Conservation (phyloP, 371 early-diverging fungal species). For the Globomyces sp. region DNA sequence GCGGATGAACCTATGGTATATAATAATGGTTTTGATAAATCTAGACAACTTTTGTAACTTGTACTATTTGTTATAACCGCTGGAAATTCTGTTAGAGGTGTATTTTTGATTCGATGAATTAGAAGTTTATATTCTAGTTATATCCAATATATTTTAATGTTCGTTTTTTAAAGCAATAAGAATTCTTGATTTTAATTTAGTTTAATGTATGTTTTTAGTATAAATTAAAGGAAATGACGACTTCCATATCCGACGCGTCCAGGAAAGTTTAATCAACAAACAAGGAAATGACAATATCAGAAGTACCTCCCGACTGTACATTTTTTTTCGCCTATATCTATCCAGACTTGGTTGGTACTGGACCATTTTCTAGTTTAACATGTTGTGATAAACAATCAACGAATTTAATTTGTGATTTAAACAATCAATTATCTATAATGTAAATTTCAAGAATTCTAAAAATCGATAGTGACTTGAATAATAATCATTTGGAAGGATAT, state of each 20-base stretch:
- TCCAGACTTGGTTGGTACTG: no score
- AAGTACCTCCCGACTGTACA: no score
- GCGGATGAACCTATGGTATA: constrained; percentile 97
- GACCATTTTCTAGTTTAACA: no score
- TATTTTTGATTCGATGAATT: background rate
- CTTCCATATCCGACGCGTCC: background rate
- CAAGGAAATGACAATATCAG: no score
- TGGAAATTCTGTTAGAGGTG: constrained; percentile 65
- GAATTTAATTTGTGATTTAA: no score
- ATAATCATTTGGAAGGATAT: no score
- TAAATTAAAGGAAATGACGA: background rate
- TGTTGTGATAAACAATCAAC: no score
- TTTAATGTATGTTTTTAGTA: no score
- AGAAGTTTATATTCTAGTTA: background rate
- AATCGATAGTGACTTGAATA: no score
- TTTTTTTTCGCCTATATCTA: no score
- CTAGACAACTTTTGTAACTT: constrained; percentile 85
- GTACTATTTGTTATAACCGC: constrained; percentile 74
- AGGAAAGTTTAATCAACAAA: background rate
- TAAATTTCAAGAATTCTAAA: no score
- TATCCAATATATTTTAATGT: background rate
- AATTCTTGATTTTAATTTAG: background rate
- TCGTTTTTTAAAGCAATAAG: background rate
- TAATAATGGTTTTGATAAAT: constrained; percentile 1
- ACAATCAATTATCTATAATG: no score